phyloP scores from a whole-genome alignment of 1,139 yeast species.

The Entelexis sorbosivorans region DNA sequence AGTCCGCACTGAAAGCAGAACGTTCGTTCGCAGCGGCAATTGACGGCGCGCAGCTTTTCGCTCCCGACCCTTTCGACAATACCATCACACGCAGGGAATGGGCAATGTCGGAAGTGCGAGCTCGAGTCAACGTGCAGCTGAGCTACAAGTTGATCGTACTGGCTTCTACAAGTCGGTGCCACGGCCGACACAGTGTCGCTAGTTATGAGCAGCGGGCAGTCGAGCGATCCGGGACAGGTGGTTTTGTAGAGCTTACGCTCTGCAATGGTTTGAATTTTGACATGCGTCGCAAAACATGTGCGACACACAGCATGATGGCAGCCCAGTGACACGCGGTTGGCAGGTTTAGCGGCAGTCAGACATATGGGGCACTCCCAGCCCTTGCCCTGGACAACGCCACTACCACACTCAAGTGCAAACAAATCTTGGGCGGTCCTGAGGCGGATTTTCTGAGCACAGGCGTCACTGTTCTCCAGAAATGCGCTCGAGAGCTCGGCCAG shows the following conservation, averaged over 20 bases:
- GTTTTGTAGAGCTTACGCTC: constrained; percentile 41
- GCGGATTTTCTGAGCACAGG: constrained; percentile 7
- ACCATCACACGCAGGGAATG: constrained; percentile 68
- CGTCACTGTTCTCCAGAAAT: constrained; percentile 9
- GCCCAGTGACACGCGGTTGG: constrained; percentile 42
- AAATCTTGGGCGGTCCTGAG: background rate
- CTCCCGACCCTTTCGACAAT: constrained; percentile 37
- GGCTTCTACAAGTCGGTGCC: constrained; percentile 13
- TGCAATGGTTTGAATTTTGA: constrained; percentile 38
- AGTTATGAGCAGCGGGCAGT: constrained; percentile 29
- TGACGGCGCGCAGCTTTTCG: constrained; percentile 37
- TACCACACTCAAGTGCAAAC: background rate
- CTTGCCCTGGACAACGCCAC: constrained; percentile 37
- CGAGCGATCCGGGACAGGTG: constrained; percentile 48
- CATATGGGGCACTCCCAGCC: constrained; percentile 34
- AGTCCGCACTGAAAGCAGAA: constrained; percentile 72
- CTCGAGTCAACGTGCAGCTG: constrained; percentile 40
- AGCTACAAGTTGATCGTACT: constrained; percentile 25
- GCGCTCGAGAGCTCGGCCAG: constrained; percentile 2
- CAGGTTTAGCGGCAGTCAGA: constrained; percentile 5
- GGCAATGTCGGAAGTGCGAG: constrained; percentile 56
- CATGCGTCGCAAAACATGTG: constrained; percentile 54
- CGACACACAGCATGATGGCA: constrained; percentile 67
- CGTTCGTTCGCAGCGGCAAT: constrained; percentile 54
- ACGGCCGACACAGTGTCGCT: constrained; percentile 33